phyloP scores from a whole-genome alignment of 495 filamentous ascomycete genomes.

The Tuber magnatum region DNA sequence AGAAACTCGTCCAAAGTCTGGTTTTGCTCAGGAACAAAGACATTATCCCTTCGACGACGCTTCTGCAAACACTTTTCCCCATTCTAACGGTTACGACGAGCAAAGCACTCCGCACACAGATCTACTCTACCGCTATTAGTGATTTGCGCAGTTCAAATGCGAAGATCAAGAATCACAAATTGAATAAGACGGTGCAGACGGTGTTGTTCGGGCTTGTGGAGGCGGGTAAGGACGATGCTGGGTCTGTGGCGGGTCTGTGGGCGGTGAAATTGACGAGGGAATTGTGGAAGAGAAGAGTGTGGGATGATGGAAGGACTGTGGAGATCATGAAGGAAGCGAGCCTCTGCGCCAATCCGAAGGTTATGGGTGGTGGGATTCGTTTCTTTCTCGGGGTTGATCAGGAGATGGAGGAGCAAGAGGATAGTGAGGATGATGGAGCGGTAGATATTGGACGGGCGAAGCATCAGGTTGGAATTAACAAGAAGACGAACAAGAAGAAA shows the following conservation, averaged over 20 bases:
- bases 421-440: slow-evolving; percentile 71
- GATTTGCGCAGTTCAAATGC: slow-evolving; percentile 79
- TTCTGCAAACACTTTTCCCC: slow-evolving; percentile 85
- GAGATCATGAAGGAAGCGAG: slow-evolving; percentile 63
- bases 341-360: slow-evolving; percentile 70
- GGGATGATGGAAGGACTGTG: slow-evolving; percentile 74
- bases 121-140: slow-evolving; percentile 85
- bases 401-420: slow-evolving; percentile 83
- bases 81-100: slow-evolving; percentile 79
- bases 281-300: slow-evolving; percentile 80
- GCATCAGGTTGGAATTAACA: slow-evolving; percentile 84
- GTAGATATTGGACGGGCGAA: slow-evolving; percentile 73
- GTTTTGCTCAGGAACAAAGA: slow-evolving; percentile 85
- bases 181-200: slow-evolving; percentile 88
- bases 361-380: slow-evolving; percentile 72
- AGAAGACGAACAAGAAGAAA: slow-evolving; percentile 83
- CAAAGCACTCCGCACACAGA: slow-evolving; percentile 72
- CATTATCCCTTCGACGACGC: slow-evolving; percentile 69
- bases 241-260: slow-evolving; percentile 83
- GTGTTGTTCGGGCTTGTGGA: slow-evolving; percentile 85
- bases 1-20: slow-evolving; percentile 89
- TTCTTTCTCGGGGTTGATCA: slow-evolving; percentile 96
- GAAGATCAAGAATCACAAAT: slow-evolving; percentile 77
- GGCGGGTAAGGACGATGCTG: slow-evolving; percentile 56
- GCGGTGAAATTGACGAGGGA: slow-evolving; percentile 84